phyloP scores from a whole-genome alignment of 2,329 filamentous ascomycete species.

The Nigrograna mackinnonii region DNA sequence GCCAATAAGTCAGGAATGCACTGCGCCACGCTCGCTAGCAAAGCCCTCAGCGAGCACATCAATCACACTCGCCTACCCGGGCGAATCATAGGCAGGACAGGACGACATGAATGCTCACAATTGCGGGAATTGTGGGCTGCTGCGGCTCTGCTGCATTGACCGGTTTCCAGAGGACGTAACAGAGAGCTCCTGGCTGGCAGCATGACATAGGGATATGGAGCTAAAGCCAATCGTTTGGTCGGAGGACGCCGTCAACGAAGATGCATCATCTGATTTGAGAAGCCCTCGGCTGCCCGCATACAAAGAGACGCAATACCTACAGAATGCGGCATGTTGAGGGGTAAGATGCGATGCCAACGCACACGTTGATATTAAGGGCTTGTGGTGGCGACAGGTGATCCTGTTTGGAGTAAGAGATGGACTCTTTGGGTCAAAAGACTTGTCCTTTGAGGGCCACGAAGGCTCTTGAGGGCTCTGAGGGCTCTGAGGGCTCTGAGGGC shows the following conservation, averaged over 20 bases:
- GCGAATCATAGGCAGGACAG: background rate
- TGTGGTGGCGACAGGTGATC: constrained; percentile 1
- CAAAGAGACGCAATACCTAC: constrained; percentile 7
- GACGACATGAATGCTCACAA: background rate
- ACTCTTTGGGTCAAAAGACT: too few species aligned
- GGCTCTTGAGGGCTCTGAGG: too few species aligned
- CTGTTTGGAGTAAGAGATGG: too few species aligned
- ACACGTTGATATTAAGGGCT: constrained; percentile 15
- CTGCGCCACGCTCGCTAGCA: constrained; percentile 40
- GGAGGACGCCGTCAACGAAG: constrained; percentile 16
- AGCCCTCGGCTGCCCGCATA: constrained; percentile 3
- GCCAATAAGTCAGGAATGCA: constrained; percentile 16
- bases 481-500: too few species aligned
- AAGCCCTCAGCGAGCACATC: constrained; percentile 13
- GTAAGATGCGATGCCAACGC: constrained; percentile 22
- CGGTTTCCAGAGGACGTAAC: constrained; percentile 25
- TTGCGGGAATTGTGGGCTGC: constrained; percentile 16
- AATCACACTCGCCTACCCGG: constrained; percentile 17
- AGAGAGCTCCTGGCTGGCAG: constrained; percentile 4
- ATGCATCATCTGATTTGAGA: constrained; percentile 14
- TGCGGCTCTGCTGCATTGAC: constrained; percentile 40
- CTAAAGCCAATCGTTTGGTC: constrained; percentile 36
- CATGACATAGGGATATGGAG: constrained; percentile 18
- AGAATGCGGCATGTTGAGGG: constrained; percentile 11
- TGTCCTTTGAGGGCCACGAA: too few species aligned